A percentile compares a stretch with the other conserved stretches of the same genome.
phyloP scores from a whole-genome alignment of 148 eudicot species.

The Chenopodium album region DNA sequence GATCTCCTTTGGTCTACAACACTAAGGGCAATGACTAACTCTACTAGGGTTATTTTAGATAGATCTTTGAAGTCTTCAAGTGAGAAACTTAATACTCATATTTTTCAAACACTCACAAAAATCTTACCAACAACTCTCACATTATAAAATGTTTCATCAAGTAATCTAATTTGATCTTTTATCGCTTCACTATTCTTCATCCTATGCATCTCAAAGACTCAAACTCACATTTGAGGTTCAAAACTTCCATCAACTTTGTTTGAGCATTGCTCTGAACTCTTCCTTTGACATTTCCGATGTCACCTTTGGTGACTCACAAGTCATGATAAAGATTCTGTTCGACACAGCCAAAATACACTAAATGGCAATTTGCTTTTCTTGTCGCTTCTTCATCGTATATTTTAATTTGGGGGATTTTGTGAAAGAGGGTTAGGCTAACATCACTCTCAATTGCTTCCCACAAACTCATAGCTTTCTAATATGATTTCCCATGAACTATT shows the following conservation, averaged over 20 bases:
- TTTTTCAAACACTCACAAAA: background rate
- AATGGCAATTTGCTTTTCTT: background rate
- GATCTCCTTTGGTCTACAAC: background rate
- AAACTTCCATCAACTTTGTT: slow-evolving; percentile 7
- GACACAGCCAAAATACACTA: background rate
- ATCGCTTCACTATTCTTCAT: background rate
- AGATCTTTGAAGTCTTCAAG: background rate
- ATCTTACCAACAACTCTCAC: background rate
- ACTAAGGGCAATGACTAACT: background rate
- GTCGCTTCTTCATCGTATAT: background rate
- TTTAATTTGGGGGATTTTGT: background rate
- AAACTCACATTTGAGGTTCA: background rate
- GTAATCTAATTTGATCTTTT: background rate
- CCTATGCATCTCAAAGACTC: background rate
- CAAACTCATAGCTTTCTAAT: background rate
- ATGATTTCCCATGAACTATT: background rate
- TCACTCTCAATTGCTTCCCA: background rate
- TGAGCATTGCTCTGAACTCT: background rate
- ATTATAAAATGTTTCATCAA: background rate
- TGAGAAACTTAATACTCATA: slow-evolving; percentile 2
- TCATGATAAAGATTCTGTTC: background rate
- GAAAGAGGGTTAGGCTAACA: background rate
- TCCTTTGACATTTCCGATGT: background rate
- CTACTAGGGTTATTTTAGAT: background rate
- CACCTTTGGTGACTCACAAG: background rate